A percentile compares a stretch with the other conserved stretches of the same genome.
These are phyloP conservation scores for Boeremia lycopersici DNA, from an alignment of 2,329 filamentous ascomycete species.

Conservation along the genomic window DNA sequence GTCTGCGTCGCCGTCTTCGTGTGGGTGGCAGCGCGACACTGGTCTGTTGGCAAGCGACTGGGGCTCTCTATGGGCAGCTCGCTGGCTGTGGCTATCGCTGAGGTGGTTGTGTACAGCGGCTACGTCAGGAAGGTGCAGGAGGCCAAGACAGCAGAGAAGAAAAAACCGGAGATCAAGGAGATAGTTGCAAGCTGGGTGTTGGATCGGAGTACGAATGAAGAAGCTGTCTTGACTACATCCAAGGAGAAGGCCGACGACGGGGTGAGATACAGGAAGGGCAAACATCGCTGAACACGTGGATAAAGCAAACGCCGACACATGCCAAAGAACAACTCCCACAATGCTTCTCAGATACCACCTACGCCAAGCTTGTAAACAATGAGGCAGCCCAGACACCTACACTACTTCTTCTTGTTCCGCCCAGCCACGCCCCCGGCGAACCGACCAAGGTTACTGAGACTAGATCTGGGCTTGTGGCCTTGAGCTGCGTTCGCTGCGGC, in stretches of 20 bases:
- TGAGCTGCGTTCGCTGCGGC: constrained; percentile 23
- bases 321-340: constrained; percentile 25
- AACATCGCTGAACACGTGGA: constrained; percentile 47
- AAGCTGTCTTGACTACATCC: constrained; percentile 14
- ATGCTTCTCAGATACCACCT: constrained; percentile 28
- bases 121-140: constrained; percentile 75
- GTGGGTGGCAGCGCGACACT: constrained; percentile 79
- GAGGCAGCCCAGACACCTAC: background rate
- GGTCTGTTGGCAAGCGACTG: constrained; percentile 72
- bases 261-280: constrained; percentile 52
- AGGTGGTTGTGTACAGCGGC: constrained; percentile 77
- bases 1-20: constrained; percentile 77
- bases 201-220: constrained; percentile 32
- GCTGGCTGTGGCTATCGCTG: constrained; percentile 72
- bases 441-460: constrained; percentile 52
- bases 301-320: constrained; percentile 16
- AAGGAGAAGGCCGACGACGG: constrained; percentile 38
- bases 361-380: constrained; percentile 10
- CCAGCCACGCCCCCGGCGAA: constrained; percentile 51
- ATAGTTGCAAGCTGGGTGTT: constrained; percentile 74
- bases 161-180: constrained; percentile 68
- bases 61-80: constrained; percentile 74
- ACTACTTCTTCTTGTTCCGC: constrained; percentile 46
- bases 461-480: constrained; percentile 47
- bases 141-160: constrained; percentile 67